Evolutionary conservation across 2,329 filamentous ascomycete genomes (phyloP), one percentile per base, ranked within the genome.

Genomic region (Bipolaris zeicola): DNA sequence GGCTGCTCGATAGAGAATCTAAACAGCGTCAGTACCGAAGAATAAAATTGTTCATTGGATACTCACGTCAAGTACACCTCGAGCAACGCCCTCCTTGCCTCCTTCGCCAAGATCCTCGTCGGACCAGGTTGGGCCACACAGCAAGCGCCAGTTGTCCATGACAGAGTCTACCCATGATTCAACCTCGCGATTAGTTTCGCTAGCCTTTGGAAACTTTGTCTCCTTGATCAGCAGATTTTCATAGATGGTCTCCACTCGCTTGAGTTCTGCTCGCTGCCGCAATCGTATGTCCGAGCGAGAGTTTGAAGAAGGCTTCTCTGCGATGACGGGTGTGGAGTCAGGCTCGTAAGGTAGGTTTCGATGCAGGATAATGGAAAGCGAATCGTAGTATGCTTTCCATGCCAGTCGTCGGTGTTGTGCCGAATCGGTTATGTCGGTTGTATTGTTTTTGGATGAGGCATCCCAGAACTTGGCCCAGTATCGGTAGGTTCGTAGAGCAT

Each of bases 1-100:
- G 6, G 94, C 91, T 20, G 93, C 91, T 37, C 89, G 89, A 76
- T 98, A 99, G 6, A 99, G 82, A 26, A 92, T 90, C 75, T 95
- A 41, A 20, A 42, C 14, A 5, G 2, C 5, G 39, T 55, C 8
- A 55, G 47, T 14, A 44, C 22, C 8, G 4, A 31, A 8, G 31
- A 13, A 16, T 1, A 11, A 24, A 5, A 5, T 8, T 3, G 2
- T 6, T 28, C 3, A 10, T 22, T 14, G 22, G 5, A 26, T 24
- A 61, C 73, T 63, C 74, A 84, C 82, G 67, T 88, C 93, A 38
- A 99, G 83, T 31, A 96, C 87, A 48, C 87, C 87, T 51, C 89
- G 87, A 61, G 90, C 90, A 16, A 94, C 80, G 20, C 83, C 86
- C 69, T 89, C 87, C 66, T 92, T 90, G 7, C 92, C 93, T 5